phyloP scores from a whole-genome alignment of 257 asterid genomes.

The Solanum raphanifolium region DNA sequence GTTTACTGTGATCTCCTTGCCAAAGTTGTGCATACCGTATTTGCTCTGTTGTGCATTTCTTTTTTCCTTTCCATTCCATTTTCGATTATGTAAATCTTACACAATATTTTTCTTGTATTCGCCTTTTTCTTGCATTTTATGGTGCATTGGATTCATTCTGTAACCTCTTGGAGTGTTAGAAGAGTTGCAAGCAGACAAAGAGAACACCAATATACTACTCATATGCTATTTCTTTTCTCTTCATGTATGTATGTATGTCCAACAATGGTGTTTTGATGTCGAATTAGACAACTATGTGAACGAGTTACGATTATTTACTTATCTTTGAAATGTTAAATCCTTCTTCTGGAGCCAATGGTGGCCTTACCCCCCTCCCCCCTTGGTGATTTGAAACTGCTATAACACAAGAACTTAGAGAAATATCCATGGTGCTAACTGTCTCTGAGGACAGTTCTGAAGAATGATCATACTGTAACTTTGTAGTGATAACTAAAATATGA shows the following conservation, averaged over 20 bases:
- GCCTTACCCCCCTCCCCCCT: background rate
- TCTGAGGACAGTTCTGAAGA: background rate
- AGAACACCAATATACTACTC: background rate
- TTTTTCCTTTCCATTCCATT: background rate
- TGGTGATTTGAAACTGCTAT: background rate
- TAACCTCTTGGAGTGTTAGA: background rate
- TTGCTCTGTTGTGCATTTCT: background rate
- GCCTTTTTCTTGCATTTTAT: background rate
- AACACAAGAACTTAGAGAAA: background rate
- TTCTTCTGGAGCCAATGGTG: background rate
- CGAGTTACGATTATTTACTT: background rate
- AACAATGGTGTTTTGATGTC: background rate
- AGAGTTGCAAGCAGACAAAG: background rate
- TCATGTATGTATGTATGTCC: background rate
- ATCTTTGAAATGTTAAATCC: background rate
- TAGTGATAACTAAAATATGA: background rate
- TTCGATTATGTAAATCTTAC: background rate
- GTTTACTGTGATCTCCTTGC: background rate
- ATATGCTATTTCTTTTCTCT: background rate
- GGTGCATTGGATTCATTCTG: background rate
- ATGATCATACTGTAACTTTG: background rate
- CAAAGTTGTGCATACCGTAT: conserved; percentile 14
- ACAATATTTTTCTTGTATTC: background rate
- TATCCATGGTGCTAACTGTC: background rate
- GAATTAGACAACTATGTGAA: background rate